These are phyloP conservation scores for Penicillium macrosclerotiorum DNA, from an alignment of 495 filamentous ascomycete genomes.

Conservation along the genomic window DNA sequence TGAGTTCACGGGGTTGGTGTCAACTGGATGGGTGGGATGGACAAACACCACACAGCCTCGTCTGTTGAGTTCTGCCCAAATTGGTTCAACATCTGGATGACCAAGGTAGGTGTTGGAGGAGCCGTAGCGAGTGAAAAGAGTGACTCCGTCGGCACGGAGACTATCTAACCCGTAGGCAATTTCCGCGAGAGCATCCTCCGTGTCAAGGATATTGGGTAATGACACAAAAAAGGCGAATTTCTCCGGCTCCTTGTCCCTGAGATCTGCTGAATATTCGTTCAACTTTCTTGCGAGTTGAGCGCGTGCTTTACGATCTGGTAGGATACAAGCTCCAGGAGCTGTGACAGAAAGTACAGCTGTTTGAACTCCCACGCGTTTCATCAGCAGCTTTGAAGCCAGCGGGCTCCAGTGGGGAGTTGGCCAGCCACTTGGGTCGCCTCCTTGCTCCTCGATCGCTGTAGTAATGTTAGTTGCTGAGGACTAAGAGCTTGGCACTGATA, in stretches of 20 bases:
- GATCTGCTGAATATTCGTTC: slow-evolving; percentile 42
- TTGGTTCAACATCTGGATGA: slow-evolving; percentile 37
- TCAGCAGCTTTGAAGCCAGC: neutral
- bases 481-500: neutral
- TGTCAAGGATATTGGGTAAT: slow-evolving; percentile 42
- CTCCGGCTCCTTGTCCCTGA: slow-evolving; percentile 41
- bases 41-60: slow-evolving; percentile 47
- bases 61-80: slow-evolving; percentile 47
- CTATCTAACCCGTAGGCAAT: slow-evolving; percentile 44
- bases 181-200: slow-evolving; percentile 35
- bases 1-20: slow-evolving; percentile 32
- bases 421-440: slow-evolving; percentile 34
- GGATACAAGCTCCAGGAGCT: neutral
- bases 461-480: neutral
- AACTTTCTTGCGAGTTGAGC: slow-evolving; percentile 28
- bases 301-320: neutral
- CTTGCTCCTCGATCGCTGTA: slow-evolving; percentile 29
- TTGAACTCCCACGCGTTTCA: neutral
- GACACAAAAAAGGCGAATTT: slow-evolving; percentile 49
- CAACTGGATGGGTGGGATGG: slow-evolving; percentile 48
- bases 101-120: slow-evolving; percentile 45
- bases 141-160: slow-evolving; percentile 51
- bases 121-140: slow-evolving; percentile 53
- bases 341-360: neutral
- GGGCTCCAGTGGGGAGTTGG: slow-evolving; percentile 1